Conservation (phyloP, 2,329 filamentous ascomycete species). For the Achaetomium macrosporum region DNA sequence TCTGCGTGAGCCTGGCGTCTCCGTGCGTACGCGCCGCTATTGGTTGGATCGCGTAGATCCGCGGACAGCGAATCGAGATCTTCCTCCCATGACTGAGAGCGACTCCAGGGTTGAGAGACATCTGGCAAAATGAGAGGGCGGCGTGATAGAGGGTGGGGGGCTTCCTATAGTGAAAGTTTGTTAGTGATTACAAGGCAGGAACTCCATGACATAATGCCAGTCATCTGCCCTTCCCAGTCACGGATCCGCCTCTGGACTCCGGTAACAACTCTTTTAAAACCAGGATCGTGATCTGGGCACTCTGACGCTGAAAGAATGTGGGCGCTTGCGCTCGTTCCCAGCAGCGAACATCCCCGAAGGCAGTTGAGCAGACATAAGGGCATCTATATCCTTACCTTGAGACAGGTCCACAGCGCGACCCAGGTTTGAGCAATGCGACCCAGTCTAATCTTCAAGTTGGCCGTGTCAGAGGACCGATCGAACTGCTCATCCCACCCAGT, state of each 20-base stretch:
- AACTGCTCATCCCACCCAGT: conserved; percentile 34
- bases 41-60: conserved; percentile 28
- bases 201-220: not conserved
- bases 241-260: not conserved
- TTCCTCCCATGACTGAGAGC: conserved; percentile 9
- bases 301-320: not conserved
- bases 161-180: not conserved
- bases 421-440: conserved; percentile 37
- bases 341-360: not conserved
- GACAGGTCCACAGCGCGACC: conserved; percentile 29
- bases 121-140: conserved; percentile 10
- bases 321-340: not conserved
- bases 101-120: conserved; percentile 27
- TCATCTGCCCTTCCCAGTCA: not conserved
- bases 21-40: conserved; percentile 30
- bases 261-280: not conserved
- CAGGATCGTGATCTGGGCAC: not conserved
- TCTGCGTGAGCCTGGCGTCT: conserved; percentile 21
- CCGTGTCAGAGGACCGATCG: conserved; percentile 21
- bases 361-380: not conserved
- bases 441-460: conserved; percentile 31
- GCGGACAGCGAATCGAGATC: conserved; percentile 21
- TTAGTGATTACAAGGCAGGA: not conserved
- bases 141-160: conserved; percentile 9
- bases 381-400: conserved; percentile 27